These are phyloP conservation scores for Megacollybia marginata DNA, from an alignment of 768 basidiomycete genomes.

Conservation along the genomic window DNA sequence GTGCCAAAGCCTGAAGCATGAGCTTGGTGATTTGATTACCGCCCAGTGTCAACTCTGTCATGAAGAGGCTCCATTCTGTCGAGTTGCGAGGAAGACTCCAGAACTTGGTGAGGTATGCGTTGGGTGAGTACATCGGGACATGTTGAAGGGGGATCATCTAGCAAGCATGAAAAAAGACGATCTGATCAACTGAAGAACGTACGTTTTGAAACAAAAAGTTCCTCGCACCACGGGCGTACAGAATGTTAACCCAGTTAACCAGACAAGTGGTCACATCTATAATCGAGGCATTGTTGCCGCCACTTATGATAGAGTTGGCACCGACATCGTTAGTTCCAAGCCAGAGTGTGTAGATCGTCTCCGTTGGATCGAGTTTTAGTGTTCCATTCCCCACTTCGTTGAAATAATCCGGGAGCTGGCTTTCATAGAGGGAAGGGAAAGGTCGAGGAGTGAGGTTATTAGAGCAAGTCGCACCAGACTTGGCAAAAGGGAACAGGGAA, in stretches of 20 bases:
- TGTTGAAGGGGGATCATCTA: constrained; percentile 37
- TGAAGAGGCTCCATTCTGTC: constrained; percentile 47
- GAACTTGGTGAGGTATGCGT: constrained; percentile 27
- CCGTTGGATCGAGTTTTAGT: constrained; percentile 26
- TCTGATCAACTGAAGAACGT: constrained; percentile 8
- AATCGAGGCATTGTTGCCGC: constrained; percentile 23
- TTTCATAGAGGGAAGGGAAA: constrained; percentile 52
- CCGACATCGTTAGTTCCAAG: constrained; percentile 53
- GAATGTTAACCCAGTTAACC: constrained; percentile 30
- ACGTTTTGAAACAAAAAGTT: constrained; percentile 48
- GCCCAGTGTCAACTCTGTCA: constrained; percentile 42
- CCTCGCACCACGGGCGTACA: constrained; percentile 38
- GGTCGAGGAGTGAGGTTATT: constrained; percentile 52
- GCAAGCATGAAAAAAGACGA: not conserved
- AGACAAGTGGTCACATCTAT: constrained; percentile 34
- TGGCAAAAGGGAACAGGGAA: constrained; percentile 46
- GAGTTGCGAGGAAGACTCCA: constrained; percentile 28
- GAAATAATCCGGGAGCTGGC: constrained; percentile 49
- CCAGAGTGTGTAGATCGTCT: constrained; percentile 62
- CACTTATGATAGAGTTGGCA: constrained; percentile 4
- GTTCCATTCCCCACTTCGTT: constrained; percentile 33
- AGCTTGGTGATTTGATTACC: constrained; percentile 47
- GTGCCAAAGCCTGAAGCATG: constrained; percentile 41
- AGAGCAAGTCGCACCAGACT: constrained; percentile 58
- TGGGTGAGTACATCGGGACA: constrained; percentile 23